Evolutionary conservation across 352 stramenopile species (phyloP), one percentile per base, ranked within the genome.

Genomic region (Pythium volutum): DNA sequence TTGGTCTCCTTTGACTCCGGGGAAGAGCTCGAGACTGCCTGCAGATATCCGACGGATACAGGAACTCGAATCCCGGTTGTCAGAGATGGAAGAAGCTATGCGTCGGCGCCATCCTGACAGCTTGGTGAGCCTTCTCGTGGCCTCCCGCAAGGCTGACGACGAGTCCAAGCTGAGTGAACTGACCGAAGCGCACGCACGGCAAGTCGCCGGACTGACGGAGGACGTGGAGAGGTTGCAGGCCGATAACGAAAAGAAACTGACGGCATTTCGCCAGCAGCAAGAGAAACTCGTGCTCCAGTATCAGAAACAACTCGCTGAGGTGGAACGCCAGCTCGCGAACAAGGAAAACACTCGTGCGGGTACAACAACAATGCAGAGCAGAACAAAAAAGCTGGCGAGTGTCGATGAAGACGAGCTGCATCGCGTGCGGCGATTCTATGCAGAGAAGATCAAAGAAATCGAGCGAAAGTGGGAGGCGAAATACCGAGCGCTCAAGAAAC

Each of bases 51-150:
- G 81, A 0, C 77, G 77, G 33, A 93, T 93, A 55, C 82, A 88
- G 54, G 79, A 91, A 43, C 75, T 95, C 29, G 86, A 93, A 64
- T 47, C 59, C 3, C 72, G 80, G 7, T 48, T 95, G 3, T 33
- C 69, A 6, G 79, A 91, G n/a, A 71, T 95, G 70, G 81, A 93
- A 66, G 71, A 84, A 53, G 83, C 84, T 0, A 91, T 93, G 79
- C 76, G 79, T 1, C 77, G 70, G 29, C 77, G 84, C 22, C 82
- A 95, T 29, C 86, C 86, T 1, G 81, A 95, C 26, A 93, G 82
- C 39, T 64, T 95, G 36, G 71, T 86, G 12, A 93, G 87, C 55
- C 69, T 95, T 23, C 89, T 93, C 36, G 59, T 93, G 18, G 80
- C 77, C 25, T 87, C 80, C 59, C 74, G 76, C 31, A 83, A 86